phyloP scores from a whole-genome alignment of 2,329 filamentous ascomycete genomes.

The Triangularia verruculosa region DNA sequence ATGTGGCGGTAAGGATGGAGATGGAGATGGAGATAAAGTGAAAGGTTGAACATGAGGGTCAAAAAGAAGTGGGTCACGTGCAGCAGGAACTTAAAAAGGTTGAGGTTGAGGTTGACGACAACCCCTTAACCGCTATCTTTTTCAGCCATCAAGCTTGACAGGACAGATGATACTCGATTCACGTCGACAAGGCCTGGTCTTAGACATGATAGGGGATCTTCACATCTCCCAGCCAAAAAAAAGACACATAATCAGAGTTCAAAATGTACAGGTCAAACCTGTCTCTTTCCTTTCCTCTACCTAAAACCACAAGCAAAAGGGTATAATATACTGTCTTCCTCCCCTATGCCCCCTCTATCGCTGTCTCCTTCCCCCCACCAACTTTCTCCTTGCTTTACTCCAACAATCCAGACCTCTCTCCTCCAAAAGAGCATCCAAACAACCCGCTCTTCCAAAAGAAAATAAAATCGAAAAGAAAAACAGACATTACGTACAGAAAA shows the following conservation, averaged over 20 bases:
- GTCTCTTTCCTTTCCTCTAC: not conserved
- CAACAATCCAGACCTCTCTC: not conserved
- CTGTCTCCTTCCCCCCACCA: not conserved
- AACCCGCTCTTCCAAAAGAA: not conserved
- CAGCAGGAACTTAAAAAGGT: no score
- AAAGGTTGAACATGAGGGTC: not conserved
- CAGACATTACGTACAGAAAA: not conserved
- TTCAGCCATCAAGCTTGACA: no score
- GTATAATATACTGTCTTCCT: not conserved
- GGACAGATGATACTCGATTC: no score
- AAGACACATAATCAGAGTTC: not conserved
- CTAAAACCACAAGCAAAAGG: not conserved
- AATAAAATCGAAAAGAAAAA: not conserved
- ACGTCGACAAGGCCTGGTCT: no score
- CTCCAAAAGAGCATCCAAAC: not conserved
- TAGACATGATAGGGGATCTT: no score
- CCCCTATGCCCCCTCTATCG: not conserved
- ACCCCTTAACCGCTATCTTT: not conserved
- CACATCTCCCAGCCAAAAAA: not conserved
- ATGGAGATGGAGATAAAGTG: not conserved
- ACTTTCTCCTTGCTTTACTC: not conserved
- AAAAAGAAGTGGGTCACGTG: conserved; percentile 10
- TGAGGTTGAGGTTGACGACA: not conserved
- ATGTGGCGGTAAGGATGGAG: not conserved
- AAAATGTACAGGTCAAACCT: not conserved